phyloP scores from a whole-genome alignment of 257 asterid species.

The Solanum lycopersicoides region DNA sequence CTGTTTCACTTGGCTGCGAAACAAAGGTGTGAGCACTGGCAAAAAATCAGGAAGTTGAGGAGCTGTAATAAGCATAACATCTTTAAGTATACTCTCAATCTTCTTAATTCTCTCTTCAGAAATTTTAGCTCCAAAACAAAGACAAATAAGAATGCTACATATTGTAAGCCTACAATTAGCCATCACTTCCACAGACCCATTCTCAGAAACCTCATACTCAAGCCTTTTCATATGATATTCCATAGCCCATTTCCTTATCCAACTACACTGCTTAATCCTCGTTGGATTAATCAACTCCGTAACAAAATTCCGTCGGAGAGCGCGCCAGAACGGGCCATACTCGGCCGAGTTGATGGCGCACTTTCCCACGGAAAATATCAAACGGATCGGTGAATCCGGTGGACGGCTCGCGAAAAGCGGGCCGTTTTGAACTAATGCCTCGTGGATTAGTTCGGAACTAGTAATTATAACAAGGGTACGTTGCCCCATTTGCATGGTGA shows the following conservation, averaged over 20 bases:
- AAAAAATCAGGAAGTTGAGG: conserved; percentile 91
- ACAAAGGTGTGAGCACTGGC: conserved; percentile 61
- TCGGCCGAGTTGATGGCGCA: conserved; percentile 96
- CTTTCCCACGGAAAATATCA: conserved; percentile 78
- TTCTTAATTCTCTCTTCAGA: conserved; percentile 39
- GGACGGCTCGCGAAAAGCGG: conserved; percentile 86
- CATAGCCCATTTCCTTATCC: conserved; percentile 81
- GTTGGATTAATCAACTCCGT: conserved; percentile 82
- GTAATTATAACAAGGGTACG: conserved; percentile 65
- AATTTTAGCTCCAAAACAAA: conserved; percentile 76
- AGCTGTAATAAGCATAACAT: conserved; percentile 72
- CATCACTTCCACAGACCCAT: conserved; percentile 83
- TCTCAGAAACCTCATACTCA: conserved; percentile 18
- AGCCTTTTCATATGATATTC: conserved; percentile 66
- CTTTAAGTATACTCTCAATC: conserved; percentile 62
- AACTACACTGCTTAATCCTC: conserved; percentile 75
- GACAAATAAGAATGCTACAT: conserved; percentile 73
- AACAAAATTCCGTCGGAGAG: conserved; percentile 82
- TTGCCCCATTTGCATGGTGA: conserved; percentile 97
- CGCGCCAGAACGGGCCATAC: conserved; percentile 92
- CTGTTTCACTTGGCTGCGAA: conserved; percentile 49
- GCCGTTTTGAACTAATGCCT: conserved; percentile 73
- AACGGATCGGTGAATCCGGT: conserved; percentile 81
- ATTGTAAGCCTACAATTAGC: conserved; percentile 64
- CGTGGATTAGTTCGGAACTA: conserved; percentile 77